A percentile compares a stretch with the other conserved stretches of the same genome.
phyloP scores from a whole-genome alignment of 202 grass and related monocot species.

The Zizania palustris region DNA sequence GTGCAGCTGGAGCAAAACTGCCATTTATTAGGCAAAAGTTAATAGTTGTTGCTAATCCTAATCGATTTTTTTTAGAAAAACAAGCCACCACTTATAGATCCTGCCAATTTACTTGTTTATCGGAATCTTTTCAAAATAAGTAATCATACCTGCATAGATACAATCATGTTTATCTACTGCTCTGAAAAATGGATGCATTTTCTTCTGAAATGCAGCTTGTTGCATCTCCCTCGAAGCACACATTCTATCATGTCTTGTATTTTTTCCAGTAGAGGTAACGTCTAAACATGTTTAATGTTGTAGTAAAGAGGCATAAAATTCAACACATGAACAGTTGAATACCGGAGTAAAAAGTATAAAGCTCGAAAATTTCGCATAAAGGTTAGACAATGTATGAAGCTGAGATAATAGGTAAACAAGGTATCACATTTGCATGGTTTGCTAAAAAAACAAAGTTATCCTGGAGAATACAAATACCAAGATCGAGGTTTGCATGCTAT shows the following conservation, averaged over 20 bases:
- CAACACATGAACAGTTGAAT: not conserved
- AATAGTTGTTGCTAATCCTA: slow-evolving; percentile 20
- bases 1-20: no score
- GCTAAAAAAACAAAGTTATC: slow-evolving; percentile 51
- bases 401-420: not conserved
- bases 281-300: slow-evolving; percentile 21
- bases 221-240: slow-evolving; percentile 75
- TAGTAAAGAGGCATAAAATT: slow-evolving; percentile 24
- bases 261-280: slow-evolving; percentile 62
- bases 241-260: slow-evolving; percentile 69
- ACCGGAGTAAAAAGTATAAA: not conserved
- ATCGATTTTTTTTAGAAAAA: slow-evolving; percentile 37
- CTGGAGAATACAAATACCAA: slow-evolving; percentile 86
- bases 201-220: slow-evolving; percentile 72
- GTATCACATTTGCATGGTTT: not conserved
- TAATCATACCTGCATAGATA: slow-evolving; percentile 87
- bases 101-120: slow-evolving; percentile 19
- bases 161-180: slow-evolving; percentile 67
- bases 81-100: not conserved
- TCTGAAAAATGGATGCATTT: slow-evolving; percentile 78
- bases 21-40: slow-evolving; percentile 1
- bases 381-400: not conserved
- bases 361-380: not conserved
- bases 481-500: slow-evolving; percentile 76
- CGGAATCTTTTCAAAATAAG: slow-evolving; percentile 32